Conservation (phyloP, 768 basidiomycete genomes). For the Boletus reticulatus region DNA sequence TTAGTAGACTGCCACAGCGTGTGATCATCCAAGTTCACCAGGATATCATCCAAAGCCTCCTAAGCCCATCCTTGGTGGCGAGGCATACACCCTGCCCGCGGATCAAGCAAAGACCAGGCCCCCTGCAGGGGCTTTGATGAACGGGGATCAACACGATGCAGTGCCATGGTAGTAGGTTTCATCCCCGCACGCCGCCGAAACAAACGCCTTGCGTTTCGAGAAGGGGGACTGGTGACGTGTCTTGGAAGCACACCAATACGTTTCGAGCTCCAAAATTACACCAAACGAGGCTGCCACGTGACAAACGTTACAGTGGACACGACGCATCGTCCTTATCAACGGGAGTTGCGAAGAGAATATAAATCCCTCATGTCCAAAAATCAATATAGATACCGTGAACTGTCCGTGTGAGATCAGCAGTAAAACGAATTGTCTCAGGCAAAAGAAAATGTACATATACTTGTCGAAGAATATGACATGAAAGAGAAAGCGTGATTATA, state of each 20-base stretch:
- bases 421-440: constrained; percentile 6
- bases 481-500: constrained; percentile 24
- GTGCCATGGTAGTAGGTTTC: neutral
- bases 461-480: constrained; percentile 20
- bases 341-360: neutral
- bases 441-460: constrained; percentile 7
- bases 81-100: neutral
- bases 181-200: neutral
- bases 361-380: constrained; percentile 3
- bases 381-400: constrained; percentile 2
- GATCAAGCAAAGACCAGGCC: neutral
- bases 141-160: neutral
- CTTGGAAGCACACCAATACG: neutral
- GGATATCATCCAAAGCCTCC: neutral
- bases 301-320: neutral
- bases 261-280: neutral
- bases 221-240: neutral
- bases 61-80: neutral
- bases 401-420: constrained; percentile 5
- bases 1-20: too few species aligned
- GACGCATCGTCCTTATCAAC: neutral
- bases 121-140: neutral
- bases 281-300: neutral
- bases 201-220: too few species aligned
- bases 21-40: neutral